phyloP scores from a whole-genome alignment of 257 asterid genomes.

The Fraxinus pennsylvanica region DNA sequence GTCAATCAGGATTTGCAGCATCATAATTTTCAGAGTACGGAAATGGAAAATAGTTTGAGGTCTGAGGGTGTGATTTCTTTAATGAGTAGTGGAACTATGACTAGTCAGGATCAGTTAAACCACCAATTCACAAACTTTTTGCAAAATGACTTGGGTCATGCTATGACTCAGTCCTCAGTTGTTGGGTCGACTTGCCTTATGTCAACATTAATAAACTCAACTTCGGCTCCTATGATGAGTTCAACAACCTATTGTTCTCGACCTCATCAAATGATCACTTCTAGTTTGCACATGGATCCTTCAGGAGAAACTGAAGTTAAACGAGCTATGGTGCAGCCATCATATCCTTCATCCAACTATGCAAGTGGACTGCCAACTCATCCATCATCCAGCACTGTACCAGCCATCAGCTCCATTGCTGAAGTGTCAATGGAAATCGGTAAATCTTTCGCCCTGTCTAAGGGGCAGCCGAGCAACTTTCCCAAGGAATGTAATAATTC shows the following conservation, averaged over 20 bases:
- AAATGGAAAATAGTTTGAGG: conserved; percentile 47
- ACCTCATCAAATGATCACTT: conserved; percentile 40
- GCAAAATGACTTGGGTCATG: conserved; percentile 65
- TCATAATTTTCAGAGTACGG: conserved; percentile 47
- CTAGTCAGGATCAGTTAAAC: conserved; percentile 55
- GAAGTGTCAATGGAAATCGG: conserved; percentile 37
- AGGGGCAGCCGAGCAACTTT: conserved; percentile 36
- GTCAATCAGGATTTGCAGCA: conserved; percentile 53
- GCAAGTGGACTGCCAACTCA: conserved; percentile 37
- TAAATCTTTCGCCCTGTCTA: conserved; percentile 30
- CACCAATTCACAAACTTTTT: conserved; percentile 61
- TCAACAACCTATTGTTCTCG: conserved; percentile 70
- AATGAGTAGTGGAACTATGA: conserved; percentile 37
- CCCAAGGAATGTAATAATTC: conserved; percentile 37
- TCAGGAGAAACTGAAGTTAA: conserved; percentile 39
- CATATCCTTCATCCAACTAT: conserved; percentile 41
- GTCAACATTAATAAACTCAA: conserved; percentile 65
- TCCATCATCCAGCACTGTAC: conserved; percentile 37
- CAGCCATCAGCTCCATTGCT: conserved; percentile 37
- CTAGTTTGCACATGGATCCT: conserved; percentile 36
- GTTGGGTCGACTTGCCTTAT: conserved; percentile 75
- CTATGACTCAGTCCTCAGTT: conserved; percentile 74
- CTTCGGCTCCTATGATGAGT: conserved; percentile 73
- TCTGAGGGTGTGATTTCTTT: conserved; percentile 44
- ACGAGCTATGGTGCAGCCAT: conserved; percentile 38